Evolutionary conservation across 2,329 filamentous ascomycete genomes (phyloP), one percentile per base, ranked within the genome.

Genomic region (Phialemonium atrogriseum): DNA sequence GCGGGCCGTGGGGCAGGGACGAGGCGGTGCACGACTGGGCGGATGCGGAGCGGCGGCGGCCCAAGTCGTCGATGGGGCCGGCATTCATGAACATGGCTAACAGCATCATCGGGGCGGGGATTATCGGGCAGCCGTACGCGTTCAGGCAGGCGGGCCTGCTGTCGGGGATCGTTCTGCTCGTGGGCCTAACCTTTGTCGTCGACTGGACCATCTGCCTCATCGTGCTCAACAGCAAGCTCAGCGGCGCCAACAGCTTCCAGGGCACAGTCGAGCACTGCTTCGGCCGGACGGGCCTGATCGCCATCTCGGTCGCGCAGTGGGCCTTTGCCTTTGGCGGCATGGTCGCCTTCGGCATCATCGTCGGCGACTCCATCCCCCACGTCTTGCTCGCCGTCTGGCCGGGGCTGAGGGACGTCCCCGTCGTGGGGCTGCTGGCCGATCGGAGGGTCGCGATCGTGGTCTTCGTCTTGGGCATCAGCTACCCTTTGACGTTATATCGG

Each of bases 41-140:
- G 5, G 66, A 70, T 45, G 59, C 64, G 20, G 73, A 79, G 51
- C 64, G 68, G 34, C 49, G 51, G 24, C 71, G 88, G 35, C 87
- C 89, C 27, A 89, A 89, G 60, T 94, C 85, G 36, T 82, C 83
- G 5, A 70, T 96, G 60, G 70, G 73, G 40, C 85, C 82, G 53
- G 89, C 91, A 4, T 96, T 98, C 46, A 94, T 96, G 87, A 98
- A 98, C 61, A 98, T 98, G 91, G 89, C 91, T 41, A 98, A 98
- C 64, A 93, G 84, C 48, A 98, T 98, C 55, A 95, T 98, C 45
- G 78, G 77, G 23, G 78, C 77, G 3, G 77, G 77, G 32, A 81
- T 81, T 56, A 80, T 81, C 49, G 77, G 84, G 4, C 91, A 98
- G 60, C 88, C 91, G 10, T 98, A 96, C 59, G 91, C 91, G n/a